Conservation (phyloP, 192 early-diverging fungal species). For the Haplosporangium gracile region DNA sequence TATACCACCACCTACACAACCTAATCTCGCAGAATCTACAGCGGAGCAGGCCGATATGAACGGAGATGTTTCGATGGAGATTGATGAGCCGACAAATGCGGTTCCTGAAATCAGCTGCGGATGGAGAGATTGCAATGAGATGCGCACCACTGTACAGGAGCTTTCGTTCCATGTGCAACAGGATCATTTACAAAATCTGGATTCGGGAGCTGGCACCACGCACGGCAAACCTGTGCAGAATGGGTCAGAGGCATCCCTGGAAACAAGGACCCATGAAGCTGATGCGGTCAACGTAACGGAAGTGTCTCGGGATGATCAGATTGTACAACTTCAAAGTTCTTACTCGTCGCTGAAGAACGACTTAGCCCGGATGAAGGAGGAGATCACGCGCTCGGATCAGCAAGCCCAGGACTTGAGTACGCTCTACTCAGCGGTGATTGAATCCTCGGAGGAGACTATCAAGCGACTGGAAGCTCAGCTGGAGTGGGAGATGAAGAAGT, state of each 20-base stretch:
- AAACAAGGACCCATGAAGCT: not conserved
- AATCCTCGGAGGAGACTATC: slow-evolving; percentile 18
- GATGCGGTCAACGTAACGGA: not conserved
- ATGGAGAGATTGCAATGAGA: slow-evolving; percentile 27
- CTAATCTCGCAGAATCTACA: not conserved
- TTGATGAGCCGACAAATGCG: not conserved
- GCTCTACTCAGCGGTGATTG: slow-evolving; percentile 18
- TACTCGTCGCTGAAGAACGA: slow-evolving; percentile 18
- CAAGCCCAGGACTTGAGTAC: slow-evolving; percentile 8
- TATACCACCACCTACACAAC: not conserved
- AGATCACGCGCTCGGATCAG: slow-evolving; percentile 2
- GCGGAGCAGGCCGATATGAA: not conserved
- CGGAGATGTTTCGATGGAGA: not conserved
- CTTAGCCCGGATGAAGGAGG: slow-evolving; percentile 8
- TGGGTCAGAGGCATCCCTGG: not conserved
- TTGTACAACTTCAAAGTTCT: not conserved
- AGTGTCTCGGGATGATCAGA: not conserved
- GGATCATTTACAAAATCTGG: slow-evolving; percentile 10
- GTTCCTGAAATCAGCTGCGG: not conserved
- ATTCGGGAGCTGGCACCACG: not conserved
- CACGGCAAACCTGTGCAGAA: not conserved
- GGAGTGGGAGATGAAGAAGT: slow-evolving; percentile 50
- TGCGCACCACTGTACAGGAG: slow-evolving; percentile 5
- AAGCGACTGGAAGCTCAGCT: slow-evolving; percentile 38
- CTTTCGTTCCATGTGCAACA: slow-evolving; percentile 26